A percentile compares a stretch with the other conserved stretches of the same genome.
These are phyloP conservation scores for Sporothrix pallida DNA, from an alignment of 2,329 filamentous ascomycete genomes.

Conservation along the genomic window DNA sequence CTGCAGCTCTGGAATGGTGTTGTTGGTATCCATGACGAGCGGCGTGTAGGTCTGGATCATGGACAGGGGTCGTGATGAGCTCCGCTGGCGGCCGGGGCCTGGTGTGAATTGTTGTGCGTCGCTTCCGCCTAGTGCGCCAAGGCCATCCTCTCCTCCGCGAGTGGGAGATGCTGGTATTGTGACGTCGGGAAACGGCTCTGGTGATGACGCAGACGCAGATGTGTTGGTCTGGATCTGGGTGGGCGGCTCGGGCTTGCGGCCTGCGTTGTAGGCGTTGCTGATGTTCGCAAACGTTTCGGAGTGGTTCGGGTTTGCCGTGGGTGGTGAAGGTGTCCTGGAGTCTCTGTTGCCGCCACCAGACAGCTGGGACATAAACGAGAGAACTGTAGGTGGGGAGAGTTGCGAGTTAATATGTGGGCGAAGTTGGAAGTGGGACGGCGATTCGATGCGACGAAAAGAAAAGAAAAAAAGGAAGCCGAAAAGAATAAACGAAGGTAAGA, in stretches of 20 bases:
- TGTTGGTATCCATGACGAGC: slow-evolving; percentile 82
- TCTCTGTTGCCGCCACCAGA: slow-evolving; percentile 57
- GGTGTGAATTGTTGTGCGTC: slow-evolving; percentile 52
- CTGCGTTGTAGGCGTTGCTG: slow-evolving; percentile 38
- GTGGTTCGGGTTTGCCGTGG: slow-evolving; percentile 41
- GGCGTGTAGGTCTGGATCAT: slow-evolving; percentile 87
- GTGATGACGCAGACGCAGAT: slow-evolving; percentile 7
- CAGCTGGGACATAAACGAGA: slow-evolving; percentile 87
- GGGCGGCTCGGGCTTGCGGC: slow-evolving; percentile 13
- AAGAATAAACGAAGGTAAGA: neutral
- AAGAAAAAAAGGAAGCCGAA: neutral
- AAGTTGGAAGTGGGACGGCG: neutral
- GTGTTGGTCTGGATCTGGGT: slow-evolving; percentile 6
- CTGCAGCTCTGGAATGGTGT: slow-evolving; percentile 90
- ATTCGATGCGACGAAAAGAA: neutral
- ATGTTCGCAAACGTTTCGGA: slow-evolving; percentile 35
- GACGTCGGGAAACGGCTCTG: slow-evolving; percentile 36
- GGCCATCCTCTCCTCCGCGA: slow-evolving; percentile 49
- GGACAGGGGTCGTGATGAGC: slow-evolving; percentile 74
- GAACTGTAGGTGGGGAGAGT: slow-evolving; percentile 58
- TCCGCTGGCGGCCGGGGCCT: slow-evolving; percentile 48
- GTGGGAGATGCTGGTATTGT: slow-evolving; percentile 40
- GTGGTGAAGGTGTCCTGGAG: slow-evolving; percentile 46
- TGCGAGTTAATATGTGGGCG: slow-evolving; percentile 34
- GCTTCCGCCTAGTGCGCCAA: slow-evolving; percentile 43